These are phyloP conservation scores for Bacterosira constricta DNA, from an alignment of 108 stramenopile genomes.

Conservation along the genomic window DNA sequence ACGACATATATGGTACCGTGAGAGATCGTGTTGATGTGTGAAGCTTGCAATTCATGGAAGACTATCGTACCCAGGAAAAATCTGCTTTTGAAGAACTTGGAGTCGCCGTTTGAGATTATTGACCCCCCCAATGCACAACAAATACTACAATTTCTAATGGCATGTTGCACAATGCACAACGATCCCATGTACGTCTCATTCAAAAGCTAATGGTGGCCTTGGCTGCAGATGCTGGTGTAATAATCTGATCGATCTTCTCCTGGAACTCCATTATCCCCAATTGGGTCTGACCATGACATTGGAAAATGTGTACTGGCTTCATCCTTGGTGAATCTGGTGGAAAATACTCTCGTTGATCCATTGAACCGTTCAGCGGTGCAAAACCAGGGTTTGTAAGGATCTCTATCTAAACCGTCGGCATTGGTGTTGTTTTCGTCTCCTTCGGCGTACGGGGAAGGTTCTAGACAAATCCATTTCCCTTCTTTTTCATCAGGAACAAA, in stretches of 20 bases:
- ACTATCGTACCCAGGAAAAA: no score
- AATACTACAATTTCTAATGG: no score
- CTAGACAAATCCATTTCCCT: constrained; percentile 81
- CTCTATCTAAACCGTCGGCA: constrained; percentile 63
- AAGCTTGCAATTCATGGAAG: no score
- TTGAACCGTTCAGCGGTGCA: constrained; percentile 69
- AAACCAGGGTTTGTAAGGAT: constrained; percentile 91
- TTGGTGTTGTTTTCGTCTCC: constrained; percentile 43
- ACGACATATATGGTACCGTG: no score
- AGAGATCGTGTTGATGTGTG: no score
- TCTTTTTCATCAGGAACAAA: constrained; percentile 38
- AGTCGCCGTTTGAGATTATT: no score
- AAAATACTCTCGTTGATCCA: constrained; percentile 65
- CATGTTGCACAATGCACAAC: no score
- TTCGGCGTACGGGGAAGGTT: constrained; percentile 66
- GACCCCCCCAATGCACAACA: no score
- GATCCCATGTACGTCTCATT: no score
- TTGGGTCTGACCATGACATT: constrained; percentile 85
- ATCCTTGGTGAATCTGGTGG: constrained; percentile 60
- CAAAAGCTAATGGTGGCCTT: constrained; percentile 31
- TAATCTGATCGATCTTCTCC: constrained; percentile 75
- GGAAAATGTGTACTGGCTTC: constrained; percentile 49
- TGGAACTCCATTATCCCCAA: constrained; percentile 65
- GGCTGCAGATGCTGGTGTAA: constrained; percentile 58
- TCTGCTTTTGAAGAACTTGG: no score